Percentiles rank a stretch among this genome's conserved stretches.
phyloP scores from a whole-genome alignment of 2,329 filamentous ascomycete genomes.

The Microascus cirrosus region DNA sequence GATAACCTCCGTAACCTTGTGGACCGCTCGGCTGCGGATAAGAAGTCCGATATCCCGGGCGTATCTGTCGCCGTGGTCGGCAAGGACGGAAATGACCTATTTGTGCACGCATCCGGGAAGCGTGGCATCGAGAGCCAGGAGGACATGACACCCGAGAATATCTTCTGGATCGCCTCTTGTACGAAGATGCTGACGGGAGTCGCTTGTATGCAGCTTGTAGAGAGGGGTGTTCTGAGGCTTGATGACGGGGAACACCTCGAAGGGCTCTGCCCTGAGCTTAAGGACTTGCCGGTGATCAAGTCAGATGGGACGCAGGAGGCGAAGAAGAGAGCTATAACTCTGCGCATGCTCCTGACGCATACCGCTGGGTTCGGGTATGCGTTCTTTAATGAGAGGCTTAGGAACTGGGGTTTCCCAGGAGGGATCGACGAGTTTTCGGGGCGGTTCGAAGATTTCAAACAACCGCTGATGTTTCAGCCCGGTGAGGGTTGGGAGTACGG shows the following conservation, averaged over 20 bases:
- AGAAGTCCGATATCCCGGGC: conserved; percentile 23
- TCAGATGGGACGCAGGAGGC: conserved; percentile 23
- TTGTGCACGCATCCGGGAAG: conserved; percentile 35
- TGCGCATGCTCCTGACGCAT: conserved; percentile 47
- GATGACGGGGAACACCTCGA: conserved; percentile 36
- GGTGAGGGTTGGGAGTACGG: conserved; percentile 52
- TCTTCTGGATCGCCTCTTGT: conserved; percentile 50
- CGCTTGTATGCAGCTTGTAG: conserved; percentile 46
- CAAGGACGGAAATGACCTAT: conserved; percentile 32
- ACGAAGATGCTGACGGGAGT: conserved; percentile 44
- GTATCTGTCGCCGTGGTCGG: conserved; percentile 32
- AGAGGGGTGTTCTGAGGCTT: conserved; percentile 32
- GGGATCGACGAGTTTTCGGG: conserved; percentile 49
- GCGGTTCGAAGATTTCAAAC: conserved; percentile 35
- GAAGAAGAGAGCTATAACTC: conserved; percentile 38
- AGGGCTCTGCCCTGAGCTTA: conserved; percentile 36
- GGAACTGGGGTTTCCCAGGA: conserved; percentile 33
- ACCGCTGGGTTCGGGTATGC: conserved; percentile 46
- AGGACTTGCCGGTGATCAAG: conserved; percentile 30
- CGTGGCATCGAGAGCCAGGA: conserved; percentile 29
- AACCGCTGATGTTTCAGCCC: conserved; percentile 51
- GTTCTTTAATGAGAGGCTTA: conserved; percentile 37
- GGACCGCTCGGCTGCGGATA: background rate
- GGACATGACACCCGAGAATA: conserved; percentile 46
- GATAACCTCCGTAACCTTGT: conserved; percentile 3